These are phyloP conservation scores for Penicillium verrucosum DNA, from an alignment of 2,329 filamentous ascomycete genomes.

Conservation along the genomic window DNA sequence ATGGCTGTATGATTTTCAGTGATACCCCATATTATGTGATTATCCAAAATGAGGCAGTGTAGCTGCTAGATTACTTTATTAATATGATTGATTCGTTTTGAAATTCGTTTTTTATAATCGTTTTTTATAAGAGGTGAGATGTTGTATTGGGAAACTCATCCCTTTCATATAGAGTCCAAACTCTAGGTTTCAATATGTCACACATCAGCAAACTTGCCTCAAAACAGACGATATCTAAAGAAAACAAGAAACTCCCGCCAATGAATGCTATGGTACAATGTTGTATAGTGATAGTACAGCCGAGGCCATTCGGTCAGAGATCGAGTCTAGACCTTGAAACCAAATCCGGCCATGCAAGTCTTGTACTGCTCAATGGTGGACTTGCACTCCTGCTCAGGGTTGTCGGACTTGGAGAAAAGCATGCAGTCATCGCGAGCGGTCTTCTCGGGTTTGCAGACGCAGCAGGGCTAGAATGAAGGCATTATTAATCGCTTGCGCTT, in stretches of 20 bases:
- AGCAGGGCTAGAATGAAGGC: conserved; percentile 69
- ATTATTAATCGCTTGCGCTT: conserved; percentile 2
- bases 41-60: conserved; percentile 1
- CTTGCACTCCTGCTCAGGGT: conserved; percentile 77
- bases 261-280: conserved; percentile 25
- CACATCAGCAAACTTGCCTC: conserved; percentile 6
- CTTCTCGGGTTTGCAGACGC: conserved; percentile 96
- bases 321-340: conserved; percentile 64
- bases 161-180: conserved; percentile 1
- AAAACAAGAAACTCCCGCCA: conserved; percentile 16
- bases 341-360: conserved; percentile 88
- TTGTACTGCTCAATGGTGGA: conserved; percentile 80
- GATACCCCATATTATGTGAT: conserved; percentile 29
- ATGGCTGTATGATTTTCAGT: conserved; percentile 16
- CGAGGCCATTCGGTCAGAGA: background rate
- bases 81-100: background rate
- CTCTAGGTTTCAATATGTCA: conserved; percentile 6
- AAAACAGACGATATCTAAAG: conserved; percentile 6
- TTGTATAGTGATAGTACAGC: conserved; percentile 11
- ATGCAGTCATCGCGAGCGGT: conserved; percentile 93
- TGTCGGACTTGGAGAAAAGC: conserved; percentile 84
- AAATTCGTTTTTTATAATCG: background rate
- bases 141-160: conserved; percentile 10
- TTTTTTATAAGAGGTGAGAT: conserved; percentile 16
- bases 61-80: conserved; percentile 9